phyloP scores from a whole-genome alignment of 2,329 filamentous ascomycete genomes.

The Aureobasidium sp. region DNA sequence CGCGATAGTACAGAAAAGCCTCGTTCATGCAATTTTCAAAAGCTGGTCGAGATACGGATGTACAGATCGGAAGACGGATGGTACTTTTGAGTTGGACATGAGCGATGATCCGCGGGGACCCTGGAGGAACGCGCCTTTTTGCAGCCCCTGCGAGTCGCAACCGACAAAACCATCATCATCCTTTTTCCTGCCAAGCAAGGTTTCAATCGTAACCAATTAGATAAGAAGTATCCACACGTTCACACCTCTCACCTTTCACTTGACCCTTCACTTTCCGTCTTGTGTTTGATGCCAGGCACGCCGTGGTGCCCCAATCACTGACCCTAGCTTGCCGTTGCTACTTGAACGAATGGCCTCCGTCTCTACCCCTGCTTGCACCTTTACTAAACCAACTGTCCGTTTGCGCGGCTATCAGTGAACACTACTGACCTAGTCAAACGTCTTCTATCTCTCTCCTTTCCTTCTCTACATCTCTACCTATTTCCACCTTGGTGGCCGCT shows the following conservation, averaged over 20 bases:
- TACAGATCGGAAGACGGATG: background rate
- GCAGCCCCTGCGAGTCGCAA: slow-evolving; percentile 1
- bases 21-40: background rate
- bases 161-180: slow-evolving; percentile 6
- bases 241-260: slow-evolving; percentile 1
- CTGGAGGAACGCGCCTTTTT: background rate
- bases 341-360: slow-evolving; percentile 8
- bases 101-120: background rate
- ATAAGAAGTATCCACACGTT: slow-evolving; percentile 6
- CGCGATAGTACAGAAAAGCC: background rate
- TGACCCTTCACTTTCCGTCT: background rate
- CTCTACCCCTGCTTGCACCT: background rate
- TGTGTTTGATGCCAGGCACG: background rate
- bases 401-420: slow-evolving; percentile 9
- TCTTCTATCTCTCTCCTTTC: no score
- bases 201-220: background rate
- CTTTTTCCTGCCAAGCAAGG: background rate
- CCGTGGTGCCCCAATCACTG: background rate
- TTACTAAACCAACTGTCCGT: slow-evolving; percentile 11
- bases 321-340: background rate
- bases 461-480: background rate
- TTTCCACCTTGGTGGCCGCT: background rate
- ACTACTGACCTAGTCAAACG: background rate
- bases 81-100: background rate
- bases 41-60: background rate